Evolutionary conservation across 306 rosid genomes (phyloP), one percentile per base, ranked within the genome.

Genomic region (Quillaja saponaria): DNA sequence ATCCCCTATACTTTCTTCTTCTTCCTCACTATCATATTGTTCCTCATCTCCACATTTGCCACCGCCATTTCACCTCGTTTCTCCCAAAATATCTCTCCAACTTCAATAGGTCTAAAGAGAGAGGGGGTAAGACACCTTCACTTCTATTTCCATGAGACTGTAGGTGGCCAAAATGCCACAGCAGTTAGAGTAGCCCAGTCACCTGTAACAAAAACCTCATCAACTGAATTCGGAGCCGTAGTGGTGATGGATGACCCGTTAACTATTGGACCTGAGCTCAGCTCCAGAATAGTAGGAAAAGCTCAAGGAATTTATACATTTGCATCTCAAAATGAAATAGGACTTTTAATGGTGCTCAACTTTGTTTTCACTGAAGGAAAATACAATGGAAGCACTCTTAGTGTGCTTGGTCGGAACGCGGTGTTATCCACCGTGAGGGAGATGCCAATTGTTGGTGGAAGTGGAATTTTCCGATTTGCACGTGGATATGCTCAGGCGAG

Each of bases 61-160:
- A 0, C 49, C 3, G 72, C 66, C 10, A 52, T 62, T 34, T 10
- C 63, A 3, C 21, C 40, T 21, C 9, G 55, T 34, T 82, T 56
- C 79, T 40, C 69, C 2, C 67, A 46, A 33, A 62, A 2, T 44
- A 6, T 74, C 1, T 49, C 76, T 0, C 80, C 71, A 9, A 46
- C 46, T 1, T 45, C 64, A 7, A 13, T 78, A 5, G 81, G 73
- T 6, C 66, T 82, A 21, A 49, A 62, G 1, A 57, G 57, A 48
- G 87, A 85, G 71, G 81, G 74, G 74, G 70, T 85, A 35, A 74
- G 67, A 80, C 87, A 85, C 72, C 80, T 85, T 39, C 83, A 74
- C 56, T 85, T 85, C 84, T 85, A 33, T 72, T 77, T 82, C 72
- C 91, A 82, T n/a, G 87, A 85, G 76, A 58, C 62, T 10, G 58